A percentile compares a stretch with the other conserved stretches of the same genome.
Evolutionary conservation across 2,329 filamentous ascomycete genomes (phyloP).

Genomic region (Colletotrichum orbiculare): DNA sequence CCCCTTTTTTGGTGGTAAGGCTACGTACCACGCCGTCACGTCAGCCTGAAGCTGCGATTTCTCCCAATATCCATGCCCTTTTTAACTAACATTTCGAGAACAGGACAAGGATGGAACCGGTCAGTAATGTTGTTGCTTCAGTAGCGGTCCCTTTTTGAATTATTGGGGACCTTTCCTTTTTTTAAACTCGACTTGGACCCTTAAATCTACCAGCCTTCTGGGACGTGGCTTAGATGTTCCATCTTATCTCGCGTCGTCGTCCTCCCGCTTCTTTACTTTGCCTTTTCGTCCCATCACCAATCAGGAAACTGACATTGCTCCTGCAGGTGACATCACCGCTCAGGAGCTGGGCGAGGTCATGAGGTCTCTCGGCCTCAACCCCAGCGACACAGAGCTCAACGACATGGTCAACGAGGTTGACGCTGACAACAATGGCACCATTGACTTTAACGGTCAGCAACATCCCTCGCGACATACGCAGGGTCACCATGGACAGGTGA

Average conservation of each 20-base stretch:
- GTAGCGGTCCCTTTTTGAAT: neutral
- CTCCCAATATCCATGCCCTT: neutral
- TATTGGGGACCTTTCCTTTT: neutral
- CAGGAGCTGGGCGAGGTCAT: conserved; percentile 92
- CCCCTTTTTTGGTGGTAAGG: conserved; percentile 19
- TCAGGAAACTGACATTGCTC: conserved; percentile 40
- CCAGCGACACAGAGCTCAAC: conserved; percentile 88
- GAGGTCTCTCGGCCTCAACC: conserved; percentile 90
- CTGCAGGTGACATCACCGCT: conserved; percentile 86
- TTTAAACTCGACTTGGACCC: conserved; percentile 19
- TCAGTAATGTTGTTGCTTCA: conserved; percentile 60
- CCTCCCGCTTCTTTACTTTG: conserved; percentile 5
- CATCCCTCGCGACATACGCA: conserved; percentile 40
- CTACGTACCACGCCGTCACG: conserved; percentile 1
- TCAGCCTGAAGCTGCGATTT: neutral
- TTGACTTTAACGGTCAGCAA: conserved; percentile 83
- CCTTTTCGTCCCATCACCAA: conserved; percentile 27
- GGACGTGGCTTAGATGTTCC: conserved; percentile 29
- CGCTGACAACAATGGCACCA: conserved; percentile 91
- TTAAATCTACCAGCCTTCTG: neutral
- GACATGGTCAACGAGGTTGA: conserved; percentile 97
- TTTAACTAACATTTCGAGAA: conserved; percentile 46
- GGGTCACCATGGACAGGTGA: conserved; percentile 10
- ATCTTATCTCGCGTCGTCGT: conserved; percentile 19
- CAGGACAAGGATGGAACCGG: conserved; percentile 93